Base-by-base conservation (phyloP, 179 eudicot genomes). In the Camellia oleifera region DNA sequence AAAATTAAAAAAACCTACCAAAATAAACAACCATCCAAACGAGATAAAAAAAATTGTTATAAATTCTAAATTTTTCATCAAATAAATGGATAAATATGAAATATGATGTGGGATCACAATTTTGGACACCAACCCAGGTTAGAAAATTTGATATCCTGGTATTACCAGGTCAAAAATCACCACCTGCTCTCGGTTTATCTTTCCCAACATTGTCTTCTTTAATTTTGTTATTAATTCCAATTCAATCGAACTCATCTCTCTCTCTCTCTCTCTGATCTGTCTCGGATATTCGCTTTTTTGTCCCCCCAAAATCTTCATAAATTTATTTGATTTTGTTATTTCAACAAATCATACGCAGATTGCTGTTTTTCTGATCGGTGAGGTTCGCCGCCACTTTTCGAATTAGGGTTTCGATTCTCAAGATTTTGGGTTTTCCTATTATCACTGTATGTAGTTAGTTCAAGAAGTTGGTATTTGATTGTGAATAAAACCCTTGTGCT, bases 341-440 rank as follows among this genome's bases (percentile, higher is more conserved):
- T 6, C 42, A 20, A 50, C 4, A 6, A 18, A 7, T 26, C 66
- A 64, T 12, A 13, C 17, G 8, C 74, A 53, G 42, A 15, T 60
- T 44, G 56, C 48, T 17, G 52, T 4, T 76, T 20, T 9, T 45
- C 61, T n/a, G 82, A 76, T 76, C 79, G 79, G 13, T 74, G 68
- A 74, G 17, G 72, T 76, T n/a, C 7, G 77, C 71, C 63, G 61
- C n/a, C 71, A 50, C 65, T 71, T 75, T 42, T 62, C 75, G 67
- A 74, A 18, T 77, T 80, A 56, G 78, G 79, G 70, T 69, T 45
- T 71, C 57, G 76, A 63, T 72, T 76, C 57, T 63, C 65, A 82
- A 7, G 44, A 74, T 54, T 54, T 52, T 23, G 68, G 72, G 69
- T 77, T 80, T 69, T 54, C 60, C 8, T 76, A n/a, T n/a, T 66